Evolutionary conservation across 805 yeast genomes (phyloP), one percentile per base, ranked within the genome.

Genomic region (Kodamaea jinghongensis): DNA sequence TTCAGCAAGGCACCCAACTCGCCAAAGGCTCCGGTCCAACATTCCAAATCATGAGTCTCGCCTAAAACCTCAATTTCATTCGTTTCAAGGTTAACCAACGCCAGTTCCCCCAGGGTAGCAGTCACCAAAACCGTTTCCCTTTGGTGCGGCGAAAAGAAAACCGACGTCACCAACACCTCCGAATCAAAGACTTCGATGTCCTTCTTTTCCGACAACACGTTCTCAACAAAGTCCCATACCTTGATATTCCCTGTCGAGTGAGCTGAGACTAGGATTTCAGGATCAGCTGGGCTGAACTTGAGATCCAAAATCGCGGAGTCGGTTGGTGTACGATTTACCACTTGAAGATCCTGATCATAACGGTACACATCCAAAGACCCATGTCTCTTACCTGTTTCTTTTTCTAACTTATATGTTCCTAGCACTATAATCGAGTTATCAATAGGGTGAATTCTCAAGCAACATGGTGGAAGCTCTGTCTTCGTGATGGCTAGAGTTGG

Each of bases 21-120:
- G 6, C 86, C 89, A 63, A 81, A 86, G 2, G 78, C 78, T 4
- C 87, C 86, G 4, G 85, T 86, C 98, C 98, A 90, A 44, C 95
- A 86, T 59, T 91, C 96, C 25, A 89, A 61, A 7, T 73, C 70
- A 57, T 91, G 97, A 0, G 60, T 42, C 1, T 72, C 56, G 8
- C 15, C 9, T 12, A 38, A 36, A 10, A 22, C n/a, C 7, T 55
- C 43, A 26, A 75, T 61, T n/a, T 41, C 42, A 10, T 48, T 50
- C 12, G 42, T 46, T 17, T 22, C 45, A n/a, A 49, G 61, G 17
- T 70, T 67, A 1, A 76, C 54, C 0, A 73, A 48, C 0, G 76
- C 71, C 12, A 76, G 68, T 30, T 71, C 73, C 0, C 97, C 97
- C 5, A 75, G 62, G 0, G 96, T 86, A 1, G 79, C 67, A 0